These are phyloP conservation scores for Coemansia sp. DNA, from an alignment of 192 early-diverging fungal genomes.

Conservation along the genomic window DNA sequence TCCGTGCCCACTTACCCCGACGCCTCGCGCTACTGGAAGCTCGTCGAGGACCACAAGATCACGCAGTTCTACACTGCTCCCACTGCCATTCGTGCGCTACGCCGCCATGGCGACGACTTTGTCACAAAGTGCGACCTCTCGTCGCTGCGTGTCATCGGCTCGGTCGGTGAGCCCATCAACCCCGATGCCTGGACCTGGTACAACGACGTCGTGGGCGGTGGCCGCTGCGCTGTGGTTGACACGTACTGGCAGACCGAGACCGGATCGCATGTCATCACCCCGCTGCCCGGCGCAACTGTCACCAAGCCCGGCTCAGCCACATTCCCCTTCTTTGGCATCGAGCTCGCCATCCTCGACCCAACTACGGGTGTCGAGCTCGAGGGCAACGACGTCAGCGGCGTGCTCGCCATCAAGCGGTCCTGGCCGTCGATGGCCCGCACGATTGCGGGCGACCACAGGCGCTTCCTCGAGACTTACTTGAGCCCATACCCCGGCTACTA, in stretches of 20 bases:
- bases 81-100: constrained; percentile 96
- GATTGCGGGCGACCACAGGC: constrained; percentile 87
- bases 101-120: constrained; percentile 79
- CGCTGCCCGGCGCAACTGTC: constrained; percentile 84
- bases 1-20: constrained; percentile 93
- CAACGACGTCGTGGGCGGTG: constrained; percentile 85
- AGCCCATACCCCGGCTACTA: constrained; percentile 90
- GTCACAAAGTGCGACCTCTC: constrained; percentile 80
- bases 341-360: constrained; percentile 84
- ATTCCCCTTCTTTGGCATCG: constrained; percentile 96
- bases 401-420: constrained; percentile 82
- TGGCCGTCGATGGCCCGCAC: constrained; percentile 95
- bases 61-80: constrained; percentile 99
- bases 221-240: constrained; percentile 92
- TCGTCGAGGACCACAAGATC: constrained; percentile 88
- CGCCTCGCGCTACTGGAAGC: constrained; percentile 79
- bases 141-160: constrained; percentile 87
- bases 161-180: constrained; percentile 98
- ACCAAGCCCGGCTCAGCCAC: constrained; percentile 97
- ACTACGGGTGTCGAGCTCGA: constrained; percentile 79
- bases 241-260: constrained; percentile 97
- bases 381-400: constrained; percentile 90
- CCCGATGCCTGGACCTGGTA: constrained; percentile 99
- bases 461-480: constrained; percentile 94
- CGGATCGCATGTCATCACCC: constrained; percentile 89